Evolutionary conservation across 768 basidiomycete genomes (phyloP).

Genomic region (Phallus indusiatus): DNA sequence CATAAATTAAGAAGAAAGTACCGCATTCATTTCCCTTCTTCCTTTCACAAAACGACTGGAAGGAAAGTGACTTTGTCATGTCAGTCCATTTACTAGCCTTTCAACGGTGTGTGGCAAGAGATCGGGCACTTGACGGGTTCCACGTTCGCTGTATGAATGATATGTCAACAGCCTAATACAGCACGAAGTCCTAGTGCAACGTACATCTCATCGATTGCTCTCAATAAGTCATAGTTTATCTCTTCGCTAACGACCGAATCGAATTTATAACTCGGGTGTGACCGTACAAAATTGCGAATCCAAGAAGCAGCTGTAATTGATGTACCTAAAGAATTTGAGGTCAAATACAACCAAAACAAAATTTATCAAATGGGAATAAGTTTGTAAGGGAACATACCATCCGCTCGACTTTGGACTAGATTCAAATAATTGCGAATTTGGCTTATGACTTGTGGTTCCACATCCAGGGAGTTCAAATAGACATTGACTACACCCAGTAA

Average conservation of each 20-base stretch:
- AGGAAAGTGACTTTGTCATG: too few relatives aligned
- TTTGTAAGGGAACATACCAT: conserved; percentile 44
- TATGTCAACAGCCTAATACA: not conserved
- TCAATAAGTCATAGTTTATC: conserved; percentile 90
- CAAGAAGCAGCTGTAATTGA: conserved; percentile 83
- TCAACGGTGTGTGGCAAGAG: conserved; percentile 58
- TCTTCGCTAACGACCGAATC: conserved; percentile 89
- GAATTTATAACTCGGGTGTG: conserved; percentile 83
- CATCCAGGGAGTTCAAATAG: conserved; percentile 81
- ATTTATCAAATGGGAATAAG: not conserved
- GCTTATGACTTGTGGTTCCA: conserved; percentile 46
- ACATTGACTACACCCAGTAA: conserved; percentile 71
- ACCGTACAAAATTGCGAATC: conserved; percentile 86
- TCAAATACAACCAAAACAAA: not conserved
- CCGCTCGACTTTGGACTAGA: conserved; percentile 66
- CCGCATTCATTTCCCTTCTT: too few relatives aligned
- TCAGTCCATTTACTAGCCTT: conserved; percentile 15
- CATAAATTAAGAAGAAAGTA: too few relatives aligned
- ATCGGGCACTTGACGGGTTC: conserved; percentile 48
- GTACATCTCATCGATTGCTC: conserved; percentile 86
- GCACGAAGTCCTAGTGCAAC: conserved; percentile 23
- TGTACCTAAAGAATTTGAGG: conserved; percentile 38
- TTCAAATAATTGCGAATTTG: conserved; percentile 73
- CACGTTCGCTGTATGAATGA: conserved; percentile 46
- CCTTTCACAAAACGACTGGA: too few relatives aligned